phyloP scores from a whole-genome alignment of 352 stramenopile species.

The Pythium volutum region DNA sequence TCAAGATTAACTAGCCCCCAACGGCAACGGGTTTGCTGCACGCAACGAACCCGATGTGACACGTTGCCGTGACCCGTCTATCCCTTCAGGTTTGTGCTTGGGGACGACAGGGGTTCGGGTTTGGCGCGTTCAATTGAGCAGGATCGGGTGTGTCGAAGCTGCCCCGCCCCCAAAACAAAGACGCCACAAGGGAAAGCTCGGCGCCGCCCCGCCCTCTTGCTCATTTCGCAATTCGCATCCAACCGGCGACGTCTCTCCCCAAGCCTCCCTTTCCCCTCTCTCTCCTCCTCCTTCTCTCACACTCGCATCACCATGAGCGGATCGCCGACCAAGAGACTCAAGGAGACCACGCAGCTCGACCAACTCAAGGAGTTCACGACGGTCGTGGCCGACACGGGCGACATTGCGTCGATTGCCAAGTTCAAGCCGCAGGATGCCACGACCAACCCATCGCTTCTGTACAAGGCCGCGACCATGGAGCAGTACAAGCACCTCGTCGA shows the following conservation, averaged over 20 bases:
- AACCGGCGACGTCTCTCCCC: conserved; percentile 32
- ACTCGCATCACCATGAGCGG: conserved; percentile 36
- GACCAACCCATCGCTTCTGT: conserved; percentile 99
- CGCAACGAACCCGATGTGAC: conserved; percentile 12
- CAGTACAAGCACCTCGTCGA: conserved; percentile 96
- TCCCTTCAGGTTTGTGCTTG: conserved; percentile 3
- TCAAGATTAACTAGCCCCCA: conserved; percentile 13
- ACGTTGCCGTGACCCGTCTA: conserved; percentile 11
- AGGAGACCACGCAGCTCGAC: conserved; percentile 86
- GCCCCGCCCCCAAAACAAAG: not conserved
- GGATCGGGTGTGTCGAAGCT: conserved; percentile 21
- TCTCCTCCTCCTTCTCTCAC: not conserved
- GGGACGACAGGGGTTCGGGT: conserved; percentile 9
- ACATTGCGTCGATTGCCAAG: conserved; percentile 90
- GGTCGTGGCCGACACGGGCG: conserved; percentile 97
- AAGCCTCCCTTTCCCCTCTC: not conserved
- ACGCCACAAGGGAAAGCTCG: too few species aligned
- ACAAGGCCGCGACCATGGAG: conserved; percentile 95
- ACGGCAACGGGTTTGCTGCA: conserved; percentile 8
- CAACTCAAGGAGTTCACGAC: conserved; percentile 97
- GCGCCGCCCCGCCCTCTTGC: not conserved
- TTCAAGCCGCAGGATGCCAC: conserved; percentile 97
- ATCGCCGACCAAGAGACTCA: conserved; percentile 76
- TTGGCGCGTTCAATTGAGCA: conserved; percentile 1
- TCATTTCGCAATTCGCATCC: conserved; percentile 77